Percentiles rank a stretch among this genome's conserved stretches.
These are phyloP conservation scores for Wickerhamiella spandovensis DNA, from an alignment of 805 yeast species.

Conservation along the genomic window DNA sequence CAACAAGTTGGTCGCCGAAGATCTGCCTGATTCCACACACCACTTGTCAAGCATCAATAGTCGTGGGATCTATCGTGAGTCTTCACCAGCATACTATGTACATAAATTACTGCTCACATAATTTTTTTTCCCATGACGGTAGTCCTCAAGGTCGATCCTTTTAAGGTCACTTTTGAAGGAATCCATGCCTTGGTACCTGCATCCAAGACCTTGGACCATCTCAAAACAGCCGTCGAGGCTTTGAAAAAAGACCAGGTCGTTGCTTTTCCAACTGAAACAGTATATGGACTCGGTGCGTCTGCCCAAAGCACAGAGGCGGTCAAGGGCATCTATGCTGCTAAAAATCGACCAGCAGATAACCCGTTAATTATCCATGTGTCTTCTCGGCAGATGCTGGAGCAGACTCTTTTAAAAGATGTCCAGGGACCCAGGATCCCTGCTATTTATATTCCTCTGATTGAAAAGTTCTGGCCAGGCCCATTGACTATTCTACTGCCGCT, in stretches of 20 bases:
- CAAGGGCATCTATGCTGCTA: constrained; percentile 65
- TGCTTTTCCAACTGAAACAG: constrained; percentile 96
- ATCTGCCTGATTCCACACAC: background rate
- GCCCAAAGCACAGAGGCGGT: constrained; percentile 66
- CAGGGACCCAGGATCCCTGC: constrained; percentile 41
- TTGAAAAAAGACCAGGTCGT: constrained; percentile 48
- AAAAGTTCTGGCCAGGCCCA: constrained; percentile 92
- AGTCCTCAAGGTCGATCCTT: constrained; percentile 43
- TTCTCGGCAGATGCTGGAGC: constrained; percentile 54
- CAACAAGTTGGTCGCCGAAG: background rate
- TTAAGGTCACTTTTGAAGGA: constrained; percentile 35
- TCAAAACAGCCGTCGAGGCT: constrained; percentile 46
- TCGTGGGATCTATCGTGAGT: too few species aligned
- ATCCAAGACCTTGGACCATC: constrained; percentile 34
- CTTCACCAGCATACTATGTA: background rate
- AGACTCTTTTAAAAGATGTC: constrained; percentile 36
- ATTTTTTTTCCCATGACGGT: constrained; percentile 7
- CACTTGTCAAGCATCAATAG: too few species aligned
- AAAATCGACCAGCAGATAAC: constrained; percentile 89
- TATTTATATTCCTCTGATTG: constrained; percentile 50
- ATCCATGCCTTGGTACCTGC: constrained; percentile 21
- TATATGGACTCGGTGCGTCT: constrained; percentile 89
- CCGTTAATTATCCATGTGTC: constrained; percentile 88
- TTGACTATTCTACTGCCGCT: constrained; percentile 69
- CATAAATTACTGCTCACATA: background rate